phyloP scores from a whole-genome alignment of 2,329 filamentous ascomycete species.

The Gnomoniopsis sp. region DNA sequence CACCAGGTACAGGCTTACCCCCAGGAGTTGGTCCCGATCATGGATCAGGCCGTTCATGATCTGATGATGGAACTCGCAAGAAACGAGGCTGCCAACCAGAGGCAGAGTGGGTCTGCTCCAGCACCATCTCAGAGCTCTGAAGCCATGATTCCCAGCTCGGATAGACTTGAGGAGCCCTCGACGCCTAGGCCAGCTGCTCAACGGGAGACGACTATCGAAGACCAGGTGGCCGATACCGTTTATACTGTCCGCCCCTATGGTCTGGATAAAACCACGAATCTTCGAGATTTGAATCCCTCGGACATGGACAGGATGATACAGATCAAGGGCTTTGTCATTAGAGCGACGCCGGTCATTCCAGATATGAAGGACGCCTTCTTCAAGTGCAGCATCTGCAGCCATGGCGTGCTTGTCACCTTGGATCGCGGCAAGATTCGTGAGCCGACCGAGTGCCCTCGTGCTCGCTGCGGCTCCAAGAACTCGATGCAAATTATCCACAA shows the following conservation, averaged over 20 bases:
- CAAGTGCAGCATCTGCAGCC: constrained; percentile 88
- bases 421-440: constrained; percentile 96
- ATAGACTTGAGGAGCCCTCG: constrained; percentile 55
- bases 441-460: constrained; percentile 83
- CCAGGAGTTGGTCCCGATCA: constrained; percentile 91
- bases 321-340: constrained; percentile 93
- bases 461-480: constrained; percentile 78
- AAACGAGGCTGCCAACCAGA: constrained; percentile 69
- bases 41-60: constrained; percentile 94
- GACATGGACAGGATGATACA: constrained; percentile 96
- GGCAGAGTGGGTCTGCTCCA: constrained; percentile 57
- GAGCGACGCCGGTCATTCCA: constrained; percentile 91
- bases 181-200: constrained; percentile 42
- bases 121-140: constrained; percentile 63
- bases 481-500: constrained; percentile 99
- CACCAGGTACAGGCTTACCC: constrained; percentile 93
- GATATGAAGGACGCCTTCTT: constrained; percentile 99
- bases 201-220: constrained; percentile 62
- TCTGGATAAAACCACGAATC: constrained; percentile 79
- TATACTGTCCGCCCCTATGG: constrained; percentile 91
- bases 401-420: constrained; percentile 85
- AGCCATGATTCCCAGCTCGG: constrained; percentile 76
- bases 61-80: constrained; percentile 86
- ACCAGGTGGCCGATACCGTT: constrained; percentile 73
- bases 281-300: constrained; percentile 88